Conservation (phyloP, 371 early-diverging fungal species). For the Rhizopus delemar region DNA sequence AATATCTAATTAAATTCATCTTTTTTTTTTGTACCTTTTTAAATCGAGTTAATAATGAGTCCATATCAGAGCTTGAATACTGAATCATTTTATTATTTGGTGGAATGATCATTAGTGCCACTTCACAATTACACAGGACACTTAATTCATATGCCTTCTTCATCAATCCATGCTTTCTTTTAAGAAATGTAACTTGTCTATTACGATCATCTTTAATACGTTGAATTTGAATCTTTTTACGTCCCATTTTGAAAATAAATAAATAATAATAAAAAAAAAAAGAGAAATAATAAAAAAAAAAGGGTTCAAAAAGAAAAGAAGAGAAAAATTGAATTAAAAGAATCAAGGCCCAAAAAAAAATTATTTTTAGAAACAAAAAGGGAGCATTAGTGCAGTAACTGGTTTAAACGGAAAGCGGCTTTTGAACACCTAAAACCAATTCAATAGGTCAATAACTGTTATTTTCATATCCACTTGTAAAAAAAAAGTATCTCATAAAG, state of each 20-base stretch:
- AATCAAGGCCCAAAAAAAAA: neutral
- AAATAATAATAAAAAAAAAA: neutral
- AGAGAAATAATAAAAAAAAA: neutral
- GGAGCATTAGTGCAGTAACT: neutral
- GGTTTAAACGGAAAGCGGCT: neutral
- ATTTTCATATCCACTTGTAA: neutral
- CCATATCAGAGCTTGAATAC: constrained; percentile 90
- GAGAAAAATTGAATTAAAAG: neutral
- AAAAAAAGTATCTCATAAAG: neutral
- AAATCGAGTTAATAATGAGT: constrained; percentile 83
- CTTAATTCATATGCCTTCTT: constrained; percentile 99
- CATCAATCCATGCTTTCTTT: constrained; percentile 98
- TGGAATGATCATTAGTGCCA: constrained; percentile 87
- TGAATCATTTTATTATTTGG: constrained; percentile 90
- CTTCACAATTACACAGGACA: constrained; percentile 96
- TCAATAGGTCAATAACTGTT: too few species aligned
- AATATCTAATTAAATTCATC: neutral
- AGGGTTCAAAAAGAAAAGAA: neutral
- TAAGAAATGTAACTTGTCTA: constrained; percentile 91
- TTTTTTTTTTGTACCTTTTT: constrained; percentile 63
- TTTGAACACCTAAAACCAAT: too few species aligned
- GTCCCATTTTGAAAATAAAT: constrained; percentile 67
- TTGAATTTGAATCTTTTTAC: constrained; percentile 96
- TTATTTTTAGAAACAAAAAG: neutral
- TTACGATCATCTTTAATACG: constrained; percentile 93